Percentiles rank a stretch among this genome's conserved stretches.
Conservation (phyloP, 2,329 filamentous ascomycete genomes). For the Fusarium illudens region DNA sequence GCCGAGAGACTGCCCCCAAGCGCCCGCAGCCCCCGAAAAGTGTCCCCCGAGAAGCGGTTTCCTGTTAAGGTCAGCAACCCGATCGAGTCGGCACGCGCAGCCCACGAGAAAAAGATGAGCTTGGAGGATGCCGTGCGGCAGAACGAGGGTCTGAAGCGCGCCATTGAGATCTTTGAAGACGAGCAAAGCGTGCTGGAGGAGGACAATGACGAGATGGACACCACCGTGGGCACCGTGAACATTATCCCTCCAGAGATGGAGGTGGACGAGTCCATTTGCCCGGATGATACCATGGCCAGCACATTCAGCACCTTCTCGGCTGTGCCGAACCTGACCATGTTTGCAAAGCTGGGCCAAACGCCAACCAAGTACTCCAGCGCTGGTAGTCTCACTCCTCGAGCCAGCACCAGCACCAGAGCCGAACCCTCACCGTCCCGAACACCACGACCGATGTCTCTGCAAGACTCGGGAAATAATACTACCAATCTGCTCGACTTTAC, state of each 20-base stretch:
- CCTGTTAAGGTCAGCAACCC: constrained; percentile 63
- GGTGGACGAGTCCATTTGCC: constrained; percentile 54
- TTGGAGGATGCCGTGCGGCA: constrained; percentile 63
- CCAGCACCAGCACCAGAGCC: constrained; percentile 40
- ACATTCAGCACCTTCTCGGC: constrained; percentile 90
- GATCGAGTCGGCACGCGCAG: constrained; percentile 32
- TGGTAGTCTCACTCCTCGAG: constrained; percentile 52
- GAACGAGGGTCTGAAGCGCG: constrained; percentile 65
- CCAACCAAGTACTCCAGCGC: constrained; percentile 61
- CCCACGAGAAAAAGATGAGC: constrained; percentile 53
- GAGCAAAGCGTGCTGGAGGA: constrained; percentile 47
- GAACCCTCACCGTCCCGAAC: constrained; percentile 49
- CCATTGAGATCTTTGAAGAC: constrained; percentile 71
- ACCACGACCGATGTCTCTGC: constrained; percentile 45
- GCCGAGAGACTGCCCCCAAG: constrained; percentile 41
- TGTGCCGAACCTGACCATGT: constrained; percentile 85
- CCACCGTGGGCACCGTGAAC: constrained; percentile 38
- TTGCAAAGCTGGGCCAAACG: constrained; percentile 76
- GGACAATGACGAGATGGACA: constrained; percentile 42
- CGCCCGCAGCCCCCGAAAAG: constrained; percentile 56
- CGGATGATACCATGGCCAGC: constrained; percentile 79
- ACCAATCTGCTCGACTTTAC: constrained; percentile 91
- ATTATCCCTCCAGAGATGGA: constrained; percentile 41
- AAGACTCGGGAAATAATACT: constrained; percentile 68
- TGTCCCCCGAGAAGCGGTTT: constrained; percentile 66